These are phyloP conservation scores for Celoporthe dispersa DNA, from an alignment of 2,329 filamentous ascomycete species.

Conservation along the genomic window DNA sequence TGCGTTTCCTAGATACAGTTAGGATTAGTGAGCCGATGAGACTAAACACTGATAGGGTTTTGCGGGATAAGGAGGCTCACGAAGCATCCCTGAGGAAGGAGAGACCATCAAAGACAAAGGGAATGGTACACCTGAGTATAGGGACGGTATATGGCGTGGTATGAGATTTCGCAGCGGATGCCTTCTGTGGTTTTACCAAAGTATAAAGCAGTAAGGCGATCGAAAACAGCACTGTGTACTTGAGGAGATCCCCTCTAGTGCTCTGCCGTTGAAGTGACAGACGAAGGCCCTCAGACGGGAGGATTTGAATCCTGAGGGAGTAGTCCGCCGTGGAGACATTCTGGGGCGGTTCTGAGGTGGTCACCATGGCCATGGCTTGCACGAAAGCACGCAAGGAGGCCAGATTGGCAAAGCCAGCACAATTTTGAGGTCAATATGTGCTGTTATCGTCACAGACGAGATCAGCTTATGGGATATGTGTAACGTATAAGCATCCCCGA, in stretches of 20 bases:
- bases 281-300: not conserved
- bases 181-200: not conserved
- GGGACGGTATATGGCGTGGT: not conserved
- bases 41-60: not conserved
- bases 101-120: slow-evolving; percentile 1
- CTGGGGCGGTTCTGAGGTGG: not conserved
- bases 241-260: not conserved
- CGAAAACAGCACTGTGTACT: not conserved
- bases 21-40: not conserved
- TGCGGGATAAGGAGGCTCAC: not conserved
- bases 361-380: not conserved
- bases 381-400: not conserved
- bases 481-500: not conserved
- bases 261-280: not conserved
- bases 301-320: not conserved
- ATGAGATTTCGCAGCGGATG: not conserved
- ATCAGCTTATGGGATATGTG: not conserved
- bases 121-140: not conserved
- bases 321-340: not conserved
- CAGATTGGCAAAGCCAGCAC: no score
- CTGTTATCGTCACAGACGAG: not conserved
- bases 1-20: not conserved
- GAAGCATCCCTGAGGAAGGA: not conserved
- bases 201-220: not conserved
- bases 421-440: not conserved